Evolutionary conservation across 2,329 filamentous ascomycete species (phyloP).

Genomic region (Diaporthe ampelina): DNA sequence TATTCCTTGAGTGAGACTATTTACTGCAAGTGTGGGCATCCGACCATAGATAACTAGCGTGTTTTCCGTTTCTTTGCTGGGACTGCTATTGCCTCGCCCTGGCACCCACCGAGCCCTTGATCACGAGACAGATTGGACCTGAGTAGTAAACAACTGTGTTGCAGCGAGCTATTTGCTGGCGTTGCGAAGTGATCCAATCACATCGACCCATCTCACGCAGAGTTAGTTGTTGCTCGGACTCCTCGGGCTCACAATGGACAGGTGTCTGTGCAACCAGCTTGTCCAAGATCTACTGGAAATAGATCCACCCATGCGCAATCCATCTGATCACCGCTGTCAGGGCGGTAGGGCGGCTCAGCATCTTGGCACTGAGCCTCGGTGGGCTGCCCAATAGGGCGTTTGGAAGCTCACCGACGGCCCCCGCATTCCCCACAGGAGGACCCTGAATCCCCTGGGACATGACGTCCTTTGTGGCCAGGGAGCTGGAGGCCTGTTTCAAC

Average conservation of each 20-base stretch:
- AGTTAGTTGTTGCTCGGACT: conserved; percentile 22
- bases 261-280: conserved; percentile 9
- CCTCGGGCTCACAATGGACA: neutral
- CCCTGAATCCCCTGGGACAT: conserved; percentile 36
- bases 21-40: no score
- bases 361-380: conserved; percentile 32
- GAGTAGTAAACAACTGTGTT: no score
- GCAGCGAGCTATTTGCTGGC: neutral
- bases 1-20: no score
- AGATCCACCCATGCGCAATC: conserved; percentile 18
- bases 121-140: neutral
- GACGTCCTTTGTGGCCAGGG: conserved; percentile 36
- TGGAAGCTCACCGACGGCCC: neutral
- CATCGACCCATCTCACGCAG: neutral
- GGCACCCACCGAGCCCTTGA: no score
- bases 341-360: conserved; percentile 14
- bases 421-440: conserved; percentile 37
- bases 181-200: neutral
- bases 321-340: conserved; percentile 29
- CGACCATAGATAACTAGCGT: no score
- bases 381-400: conserved; percentile 10
- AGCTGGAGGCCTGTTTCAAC: conserved; percentile 39
- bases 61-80: no score
- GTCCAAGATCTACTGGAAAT: conserved; percentile 17
- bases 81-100: no score